phyloP scores from a whole-genome alignment of 345 rosid species.

The Firmiana major region DNA sequence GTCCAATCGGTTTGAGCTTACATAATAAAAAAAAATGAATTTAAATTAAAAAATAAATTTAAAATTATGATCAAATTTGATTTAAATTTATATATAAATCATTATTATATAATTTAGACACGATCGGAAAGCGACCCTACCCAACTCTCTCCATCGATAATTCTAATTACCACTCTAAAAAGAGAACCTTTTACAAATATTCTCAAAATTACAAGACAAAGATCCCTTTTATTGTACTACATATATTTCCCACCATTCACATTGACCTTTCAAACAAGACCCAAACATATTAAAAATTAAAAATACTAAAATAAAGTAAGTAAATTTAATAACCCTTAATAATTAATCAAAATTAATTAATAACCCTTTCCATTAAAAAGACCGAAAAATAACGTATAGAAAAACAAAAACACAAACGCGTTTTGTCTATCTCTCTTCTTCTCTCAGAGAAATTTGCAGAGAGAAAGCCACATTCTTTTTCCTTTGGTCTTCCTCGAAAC shows the following conservation, averaged over 20 bases:
- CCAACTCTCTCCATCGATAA: too few relatives aligned
- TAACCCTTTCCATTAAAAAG: background rate
- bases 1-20: too few relatives aligned
- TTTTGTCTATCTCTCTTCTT: background rate
- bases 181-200: background rate
- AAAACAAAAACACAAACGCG: constrained; percentile 10
- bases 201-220: background rate
- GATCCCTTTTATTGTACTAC: background rate
- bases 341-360: background rate
- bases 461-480: constrained; percentile 8
- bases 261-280: background rate
- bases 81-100: too few relatives aligned
- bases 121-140: too few relatives aligned
- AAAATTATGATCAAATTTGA: too few relatives aligned
- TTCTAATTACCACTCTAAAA: too few relatives aligned
- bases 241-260: constrained; percentile 3
- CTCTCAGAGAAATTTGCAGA: background rate
- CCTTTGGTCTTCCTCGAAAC: background rate
- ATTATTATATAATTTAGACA: too few relatives aligned
- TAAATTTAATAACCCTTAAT: background rate
- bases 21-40: too few relatives aligned
- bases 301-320: background rate
- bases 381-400: background rate
- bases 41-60: too few relatives aligned
- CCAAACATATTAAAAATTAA: background rate